Conservation (phyloP, 805 yeast species). For the Suhomyces sp. region DNA sequence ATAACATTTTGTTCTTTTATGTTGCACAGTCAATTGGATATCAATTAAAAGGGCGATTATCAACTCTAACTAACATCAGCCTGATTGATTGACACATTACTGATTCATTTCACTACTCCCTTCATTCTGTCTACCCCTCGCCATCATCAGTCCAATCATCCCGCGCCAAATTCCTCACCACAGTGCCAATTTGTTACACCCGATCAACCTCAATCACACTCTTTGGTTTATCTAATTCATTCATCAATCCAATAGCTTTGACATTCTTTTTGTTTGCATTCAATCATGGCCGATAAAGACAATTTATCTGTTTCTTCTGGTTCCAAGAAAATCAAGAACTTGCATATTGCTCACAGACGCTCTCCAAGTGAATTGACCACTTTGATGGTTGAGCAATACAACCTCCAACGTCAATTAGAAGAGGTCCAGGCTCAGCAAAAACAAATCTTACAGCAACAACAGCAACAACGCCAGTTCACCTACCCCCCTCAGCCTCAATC, state of each 20-base stretch:
- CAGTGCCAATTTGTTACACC: background rate
- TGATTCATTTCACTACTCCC: background rate
- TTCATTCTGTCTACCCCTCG: background rate
- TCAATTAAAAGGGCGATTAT: background rate
- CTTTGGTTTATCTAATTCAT: background rate
- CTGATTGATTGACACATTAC: background rate
- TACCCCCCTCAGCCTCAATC: constrained; percentile 21
- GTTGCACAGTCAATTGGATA: constrained; percentile 2
- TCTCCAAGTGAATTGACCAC: constrained; percentile 95
- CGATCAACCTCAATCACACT: background rate
- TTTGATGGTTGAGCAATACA: constrained; percentile 85
- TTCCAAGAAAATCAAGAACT: constrained; percentile 28
- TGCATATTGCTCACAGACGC: constrained; percentile 95
- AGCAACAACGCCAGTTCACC: constrained; percentile 22
- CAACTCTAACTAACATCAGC: background rate
- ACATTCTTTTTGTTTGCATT: background rate
- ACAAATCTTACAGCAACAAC: constrained; percentile 70
- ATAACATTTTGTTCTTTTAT: background rate
- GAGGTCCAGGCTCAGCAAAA: constrained; percentile 90
- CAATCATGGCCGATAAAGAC: constrained; percentile 7
- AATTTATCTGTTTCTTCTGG: constrained; percentile 9
- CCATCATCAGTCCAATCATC: background rate
- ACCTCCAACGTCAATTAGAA: constrained; percentile 89
- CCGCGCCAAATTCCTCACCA: constrained; percentile 1
- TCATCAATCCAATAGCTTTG: background rate